Base-by-base conservation (phyloP, 164 flowering plant species). In the Aristolochia contorta region DNA sequence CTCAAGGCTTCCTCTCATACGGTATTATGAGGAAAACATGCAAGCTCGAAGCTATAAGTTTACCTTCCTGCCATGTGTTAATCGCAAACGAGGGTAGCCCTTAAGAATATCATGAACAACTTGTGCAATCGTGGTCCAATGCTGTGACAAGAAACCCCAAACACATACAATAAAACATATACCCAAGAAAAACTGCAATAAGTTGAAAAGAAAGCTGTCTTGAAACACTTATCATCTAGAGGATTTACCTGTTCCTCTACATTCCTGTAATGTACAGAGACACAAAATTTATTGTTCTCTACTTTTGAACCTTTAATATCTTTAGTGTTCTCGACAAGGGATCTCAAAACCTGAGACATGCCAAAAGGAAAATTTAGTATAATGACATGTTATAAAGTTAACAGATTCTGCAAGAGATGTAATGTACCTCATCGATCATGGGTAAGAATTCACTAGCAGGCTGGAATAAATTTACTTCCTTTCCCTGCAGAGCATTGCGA, bases 41-140 rank as follows among this genome's bases (percentile, higher is more conserved):
- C 43, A 3, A 27, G 30, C 43, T 27, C 21, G 12, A 2, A 2
- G 15, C 16, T 19, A 23, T 22, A 10, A 20, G 46, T 33, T n/a
- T 75, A 93, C 99, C 91, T 91, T 94, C 72, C 97, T 86, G 65
- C 99, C 99, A 70, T 91, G 91, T 67, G 91, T 94, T 77, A 85
- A 60, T 47, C 86, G 84, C 58, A 94, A 63, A 24, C 90, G 91
- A 58, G 99, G 97, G 69, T 86, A 89, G 27, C 72, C 77, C 56
- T 80, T 83, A n/a, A 94, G 73, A 43, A 87, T 47, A 47, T 81
- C 83, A 59, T 79, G 74, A 46, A 94, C 99, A 57, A 66, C 30
- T 62, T 94, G 87, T 18, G 89, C 96, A 63, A 94, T 66, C 1
- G 67, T 66, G 50, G 78, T 63, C 97, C 97, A 94, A 65, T 61